Percentiles rank a stretch among this genome's conserved stretches.
Conservation (phyloP, 1,139 yeast genomes). For the Zygoascus hellenicus region DNA sequence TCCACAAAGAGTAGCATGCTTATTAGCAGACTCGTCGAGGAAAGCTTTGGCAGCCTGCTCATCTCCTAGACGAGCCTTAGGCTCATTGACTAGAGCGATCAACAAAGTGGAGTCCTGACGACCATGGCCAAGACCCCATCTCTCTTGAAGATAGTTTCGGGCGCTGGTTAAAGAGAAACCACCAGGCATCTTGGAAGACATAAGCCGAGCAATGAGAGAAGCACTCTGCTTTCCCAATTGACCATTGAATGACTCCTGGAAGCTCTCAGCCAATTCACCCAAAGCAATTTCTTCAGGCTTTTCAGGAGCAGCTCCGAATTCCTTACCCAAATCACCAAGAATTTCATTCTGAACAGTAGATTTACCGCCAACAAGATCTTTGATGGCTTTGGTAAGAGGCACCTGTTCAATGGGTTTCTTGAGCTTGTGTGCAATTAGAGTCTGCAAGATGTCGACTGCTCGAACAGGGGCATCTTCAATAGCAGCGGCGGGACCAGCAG, state of each 20-base stretch:
- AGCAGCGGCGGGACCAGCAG: constrained; percentile 73
- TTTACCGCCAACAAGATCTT: constrained; percentile 96
- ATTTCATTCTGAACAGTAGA: constrained; percentile 98
- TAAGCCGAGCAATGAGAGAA: constrained; percentile 80
- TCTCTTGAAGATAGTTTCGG: constrained; percentile 81
- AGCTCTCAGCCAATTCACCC: constrained; percentile 88
- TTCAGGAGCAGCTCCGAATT: constrained; percentile 95
- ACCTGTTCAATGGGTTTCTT: constrained; percentile 84
- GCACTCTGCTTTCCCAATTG: constrained; percentile 89
- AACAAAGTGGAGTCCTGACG: constrained; percentile 90
- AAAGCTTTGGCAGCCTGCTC: constrained; percentile 88
- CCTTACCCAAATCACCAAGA: constrained; percentile 96
- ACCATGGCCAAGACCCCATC: constrained; percentile 89
- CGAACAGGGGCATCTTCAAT: constrained; percentile 85
- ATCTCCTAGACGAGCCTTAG: constrained; percentile 76
- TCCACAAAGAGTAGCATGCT: constrained; percentile 80
- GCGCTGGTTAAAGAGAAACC: constrained; percentile 91
- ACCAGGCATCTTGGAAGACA: constrained; percentile 98
- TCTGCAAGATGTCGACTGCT: constrained; percentile 77
- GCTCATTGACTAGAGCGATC: constrained; percentile 81
- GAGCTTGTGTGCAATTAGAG: constrained; percentile 90
- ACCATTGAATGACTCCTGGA: constrained; percentile 87
- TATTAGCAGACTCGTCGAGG: constrained; percentile 74
- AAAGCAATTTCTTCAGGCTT: constrained; percentile 98
- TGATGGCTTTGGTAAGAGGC: constrained; percentile 87